phyloP scores from a whole-genome alignment of 2,329 filamentous ascomycete species.

The Teratosphaeria nubilosa region DNA sequence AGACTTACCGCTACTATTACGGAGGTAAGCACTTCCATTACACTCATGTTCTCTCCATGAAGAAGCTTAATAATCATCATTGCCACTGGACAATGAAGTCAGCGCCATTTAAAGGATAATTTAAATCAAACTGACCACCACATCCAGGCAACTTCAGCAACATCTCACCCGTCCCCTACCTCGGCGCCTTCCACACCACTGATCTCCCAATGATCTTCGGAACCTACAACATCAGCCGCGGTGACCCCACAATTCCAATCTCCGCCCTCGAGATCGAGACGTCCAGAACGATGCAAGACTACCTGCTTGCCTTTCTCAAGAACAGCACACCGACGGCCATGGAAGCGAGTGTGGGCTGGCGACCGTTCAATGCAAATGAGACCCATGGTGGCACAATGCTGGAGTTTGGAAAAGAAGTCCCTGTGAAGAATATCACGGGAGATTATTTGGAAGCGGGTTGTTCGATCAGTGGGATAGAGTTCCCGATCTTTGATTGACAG shows the following conservation, averaged over 20 bases:
- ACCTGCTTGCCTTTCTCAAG: not conserved
- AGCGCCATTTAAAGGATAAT: too few relatives aligned
- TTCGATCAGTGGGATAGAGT: not conserved
- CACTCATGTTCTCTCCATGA: not conserved
- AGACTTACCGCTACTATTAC: not conserved
- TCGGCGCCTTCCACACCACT: not conserved
- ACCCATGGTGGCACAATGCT: not conserved
- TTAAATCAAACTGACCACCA: not conserved
- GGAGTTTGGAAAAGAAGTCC: not conserved
- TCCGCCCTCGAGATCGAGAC: not conserved
- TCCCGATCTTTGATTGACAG: not conserved
- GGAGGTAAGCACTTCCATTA: not conserved
- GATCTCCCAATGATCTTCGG: not conserved
- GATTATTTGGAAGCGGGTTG: not conserved
- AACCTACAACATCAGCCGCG: not conserved
- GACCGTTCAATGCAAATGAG: not conserved
- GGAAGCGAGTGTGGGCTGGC: not conserved
- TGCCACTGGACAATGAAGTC: too few relatives aligned
- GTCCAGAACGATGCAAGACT: not conserved
- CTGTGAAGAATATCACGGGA: not conserved
- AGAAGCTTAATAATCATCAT: too few relatives aligned
- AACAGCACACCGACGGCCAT: not conserved
- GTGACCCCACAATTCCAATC: not conserved
- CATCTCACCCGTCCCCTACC: not conserved
- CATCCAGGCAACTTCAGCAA: not conserved